phyloP scores from a whole-genome alignment of 1,284 basidiomycete genomes.

The Cryptococcus wingfieldii region DNA sequence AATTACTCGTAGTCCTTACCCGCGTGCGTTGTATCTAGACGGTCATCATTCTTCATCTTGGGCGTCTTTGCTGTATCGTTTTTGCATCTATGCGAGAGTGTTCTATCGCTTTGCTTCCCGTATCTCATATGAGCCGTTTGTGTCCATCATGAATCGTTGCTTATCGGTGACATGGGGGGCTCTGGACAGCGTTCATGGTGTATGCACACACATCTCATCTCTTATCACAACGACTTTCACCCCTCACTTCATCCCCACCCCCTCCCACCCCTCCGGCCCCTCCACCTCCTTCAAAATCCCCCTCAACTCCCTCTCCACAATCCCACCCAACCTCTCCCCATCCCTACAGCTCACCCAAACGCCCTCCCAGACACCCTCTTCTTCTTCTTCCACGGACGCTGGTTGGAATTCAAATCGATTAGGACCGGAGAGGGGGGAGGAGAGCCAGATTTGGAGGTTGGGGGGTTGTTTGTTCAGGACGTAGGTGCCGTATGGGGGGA shows the following conservation, averaged over 20 bases:
- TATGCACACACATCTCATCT: background rate
- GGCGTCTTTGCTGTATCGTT: too few species aligned
- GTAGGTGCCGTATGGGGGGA: constrained; percentile 86
- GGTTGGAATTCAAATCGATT: constrained; percentile 75
- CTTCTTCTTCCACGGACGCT: background rate
- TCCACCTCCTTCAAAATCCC: constrained; percentile 55
- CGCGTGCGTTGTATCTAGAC: too few species aligned
- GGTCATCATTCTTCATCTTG: too few species aligned
- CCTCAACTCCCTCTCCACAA: constrained; percentile 57
- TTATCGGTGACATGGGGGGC: too few species aligned
- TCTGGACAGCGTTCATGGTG: background rate
- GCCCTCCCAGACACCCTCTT: constrained; percentile 8
- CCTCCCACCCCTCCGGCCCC: constrained; percentile 35
- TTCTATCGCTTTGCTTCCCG: background rate
- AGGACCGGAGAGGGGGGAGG: constrained; percentile 83
- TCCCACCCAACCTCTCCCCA: constrained; percentile 57
- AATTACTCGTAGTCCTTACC: too few species aligned
- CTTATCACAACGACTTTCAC: background rate
- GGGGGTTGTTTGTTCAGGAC: constrained; percentile 99
- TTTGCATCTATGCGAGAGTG: too few species aligned
- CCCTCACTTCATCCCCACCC: constrained; percentile 29
- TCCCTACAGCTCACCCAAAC: constrained; percentile 72
- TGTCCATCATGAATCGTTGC: too few species aligned
- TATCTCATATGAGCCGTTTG: too few species aligned
- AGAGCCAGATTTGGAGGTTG: constrained; percentile 98